A percentile compares a stretch with the other conserved stretches of the same genome.
Conservation (phyloP, 1,284 basidiomycete species). For the Ganoderma sinense region DNA sequence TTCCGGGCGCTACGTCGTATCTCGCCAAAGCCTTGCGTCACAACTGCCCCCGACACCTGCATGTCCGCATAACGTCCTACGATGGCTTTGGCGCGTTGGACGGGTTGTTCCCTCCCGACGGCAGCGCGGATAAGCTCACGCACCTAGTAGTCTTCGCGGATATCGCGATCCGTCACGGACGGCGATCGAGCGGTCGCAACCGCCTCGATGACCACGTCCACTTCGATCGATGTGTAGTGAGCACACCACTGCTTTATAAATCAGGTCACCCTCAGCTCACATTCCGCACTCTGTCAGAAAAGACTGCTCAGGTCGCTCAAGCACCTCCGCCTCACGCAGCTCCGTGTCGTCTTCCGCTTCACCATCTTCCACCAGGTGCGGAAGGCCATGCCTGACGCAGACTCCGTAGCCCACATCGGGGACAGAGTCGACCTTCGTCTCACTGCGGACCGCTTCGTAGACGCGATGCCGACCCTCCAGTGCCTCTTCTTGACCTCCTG, state of each 20-base stretch:
- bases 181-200: too few relatives aligned
- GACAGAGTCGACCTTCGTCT: neutral
- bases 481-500: neutral
- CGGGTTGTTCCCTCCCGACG: too few relatives aligned
- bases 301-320: neutral
- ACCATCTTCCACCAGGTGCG: neutral
- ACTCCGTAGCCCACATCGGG: neutral
- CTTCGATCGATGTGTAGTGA: neutral
- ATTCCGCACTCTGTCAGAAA: neutral
- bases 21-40: neutral
- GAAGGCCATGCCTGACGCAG: neutral
- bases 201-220: too few relatives aligned
- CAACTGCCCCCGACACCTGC: neutral
- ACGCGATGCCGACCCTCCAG: neutral
- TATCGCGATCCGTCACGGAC: too few relatives aligned
- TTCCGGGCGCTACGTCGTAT: too few relatives aligned
- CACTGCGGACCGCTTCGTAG: neutral
- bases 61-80: neutral
- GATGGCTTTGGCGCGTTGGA: too few relatives aligned
- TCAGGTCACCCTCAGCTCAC: neutral
- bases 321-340: neutral
- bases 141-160: too few relatives aligned
- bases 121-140: too few relatives aligned
- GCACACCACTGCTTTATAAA: neutral
- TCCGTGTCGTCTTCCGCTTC: neutral